A percentile compares a stretch with the other conserved stretches of the same genome.
These are phyloP conservation scores for Aspergillus sp. DNA, from an alignment of 2,329 filamentous ascomycete genomes.

Conservation along the genomic window DNA sequence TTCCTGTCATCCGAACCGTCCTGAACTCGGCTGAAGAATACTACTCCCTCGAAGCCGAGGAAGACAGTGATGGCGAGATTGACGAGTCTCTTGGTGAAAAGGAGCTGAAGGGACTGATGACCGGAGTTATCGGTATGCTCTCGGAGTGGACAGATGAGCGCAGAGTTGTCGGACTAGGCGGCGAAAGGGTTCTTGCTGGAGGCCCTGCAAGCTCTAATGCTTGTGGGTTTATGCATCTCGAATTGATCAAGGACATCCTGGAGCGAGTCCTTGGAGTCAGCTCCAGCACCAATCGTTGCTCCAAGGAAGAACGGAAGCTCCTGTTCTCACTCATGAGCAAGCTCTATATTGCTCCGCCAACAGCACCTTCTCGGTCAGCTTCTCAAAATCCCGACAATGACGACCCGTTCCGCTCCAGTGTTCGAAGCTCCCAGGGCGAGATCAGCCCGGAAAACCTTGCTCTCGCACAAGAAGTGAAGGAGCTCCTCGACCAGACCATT, in stretches of 20 bases:
- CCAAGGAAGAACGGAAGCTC: constrained; percentile 79
- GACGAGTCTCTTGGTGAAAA: constrained; percentile 73
- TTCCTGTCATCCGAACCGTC: constrained; percentile 73
- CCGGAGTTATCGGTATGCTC: constrained; percentile 74
- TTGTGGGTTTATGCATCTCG: constrained; percentile 76
- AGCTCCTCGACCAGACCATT: constrained; percentile 58
- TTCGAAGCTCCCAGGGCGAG: constrained; percentile 47
- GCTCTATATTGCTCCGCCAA: constrained; percentile 71
- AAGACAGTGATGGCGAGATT: constrained; percentile 71
- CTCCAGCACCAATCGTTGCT: constrained; percentile 33
- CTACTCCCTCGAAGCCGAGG: constrained; percentile 70
- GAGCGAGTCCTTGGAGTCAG: constrained; percentile 64
- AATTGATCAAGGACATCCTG: constrained; percentile 74
- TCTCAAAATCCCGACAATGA: constrained; percentile 57
- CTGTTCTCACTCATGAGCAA: constrained; percentile 78
- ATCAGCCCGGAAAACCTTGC: constrained; percentile 53
- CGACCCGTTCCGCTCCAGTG: constrained; percentile 56
- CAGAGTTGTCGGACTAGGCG: constrained; percentile 65
- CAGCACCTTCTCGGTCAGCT: constrained; percentile 42
- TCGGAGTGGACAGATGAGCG: constrained; percentile 95
- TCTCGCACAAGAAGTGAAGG: constrained; percentile 55
- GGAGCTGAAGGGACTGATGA: constrained; percentile 55
- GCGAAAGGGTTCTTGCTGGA: constrained; percentile 45
- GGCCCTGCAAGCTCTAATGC: constrained; percentile 56
- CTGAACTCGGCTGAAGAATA: constrained; percentile 59